Percentiles rank a stretch among this genome's conserved stretches.
Evolutionary conservation across 108 stramenopile genomes (phyloP).

Genomic region (Seminavis robusta): DNA sequence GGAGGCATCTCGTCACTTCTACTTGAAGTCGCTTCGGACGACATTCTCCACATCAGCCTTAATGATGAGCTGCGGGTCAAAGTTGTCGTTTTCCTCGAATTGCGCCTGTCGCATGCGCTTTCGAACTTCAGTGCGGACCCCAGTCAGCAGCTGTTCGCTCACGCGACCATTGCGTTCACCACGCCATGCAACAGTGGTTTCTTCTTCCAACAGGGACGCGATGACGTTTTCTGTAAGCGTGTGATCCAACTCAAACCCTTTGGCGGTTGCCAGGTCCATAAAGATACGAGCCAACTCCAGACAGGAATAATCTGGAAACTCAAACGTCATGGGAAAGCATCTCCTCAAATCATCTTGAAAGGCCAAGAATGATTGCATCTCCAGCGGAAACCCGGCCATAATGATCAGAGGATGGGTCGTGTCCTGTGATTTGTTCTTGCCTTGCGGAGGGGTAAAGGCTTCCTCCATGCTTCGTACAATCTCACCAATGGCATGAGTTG

Average conservation of each 20-base stretch:
- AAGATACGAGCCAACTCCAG: constrained; percentile 78
- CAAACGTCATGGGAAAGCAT: constrained; percentile 74
- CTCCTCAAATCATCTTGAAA: constrained; percentile 68
- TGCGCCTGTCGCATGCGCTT: constrained; percentile 75
- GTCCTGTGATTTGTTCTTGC: constrained; percentile 38
- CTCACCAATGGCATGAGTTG: constrained; percentile 69
- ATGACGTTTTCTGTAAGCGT: constrained; percentile 48
- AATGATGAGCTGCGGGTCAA: constrained; percentile 85
- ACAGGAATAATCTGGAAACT: constrained; percentile 88
- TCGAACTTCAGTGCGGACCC: constrained; percentile 74
- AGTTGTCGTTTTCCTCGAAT: constrained; percentile 72
- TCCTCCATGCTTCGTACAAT: constrained; percentile 76
- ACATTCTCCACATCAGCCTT: constrained; percentile 74
- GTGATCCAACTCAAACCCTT: constrained; percentile 81
- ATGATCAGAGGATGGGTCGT: constrained; percentile 71
- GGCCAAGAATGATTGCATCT: constrained; percentile 79
- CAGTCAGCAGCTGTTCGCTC: constrained; percentile 80
- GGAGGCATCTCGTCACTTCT: constrained; percentile 7
- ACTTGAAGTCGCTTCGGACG: constrained; percentile 79
- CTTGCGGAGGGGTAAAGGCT: too few relatives aligned
- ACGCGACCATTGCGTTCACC: constrained; percentile 85
- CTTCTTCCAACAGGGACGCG: constrained; percentile 56
- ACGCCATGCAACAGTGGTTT: constrained; percentile 75
- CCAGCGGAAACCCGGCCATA: constrained; percentile 83
- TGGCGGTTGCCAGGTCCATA: constrained; percentile 73